Percentiles rank a stretch among this genome's conserved stretches.
Conservation (phyloP, 2,329 filamentous ascomycete genomes). For the Talaromyces pinophilus region DNA sequence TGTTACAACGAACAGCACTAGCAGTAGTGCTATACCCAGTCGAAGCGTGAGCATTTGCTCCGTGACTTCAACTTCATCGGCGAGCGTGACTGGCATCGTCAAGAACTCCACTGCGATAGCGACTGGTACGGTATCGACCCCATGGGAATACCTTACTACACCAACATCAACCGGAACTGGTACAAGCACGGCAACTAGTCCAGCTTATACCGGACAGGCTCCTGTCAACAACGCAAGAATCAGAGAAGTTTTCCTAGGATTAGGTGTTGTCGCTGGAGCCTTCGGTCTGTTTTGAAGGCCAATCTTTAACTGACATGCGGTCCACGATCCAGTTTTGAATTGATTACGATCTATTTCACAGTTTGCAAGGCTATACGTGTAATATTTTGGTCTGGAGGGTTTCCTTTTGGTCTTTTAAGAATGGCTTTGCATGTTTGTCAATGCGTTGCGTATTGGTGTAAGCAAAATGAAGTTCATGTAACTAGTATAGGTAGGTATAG, state of each 20-base stretch:
- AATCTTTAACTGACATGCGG: neutral
- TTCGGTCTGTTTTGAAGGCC: neutral
- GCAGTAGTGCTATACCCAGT: conserved; percentile 3
- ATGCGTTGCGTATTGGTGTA: neutral
- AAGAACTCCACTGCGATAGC: neutral
- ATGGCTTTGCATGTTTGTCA: neutral
- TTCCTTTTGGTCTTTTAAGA: neutral
- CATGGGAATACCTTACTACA: neutral
- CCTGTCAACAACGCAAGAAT: neutral
- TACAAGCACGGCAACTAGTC: neutral
- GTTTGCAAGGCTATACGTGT: neutral
- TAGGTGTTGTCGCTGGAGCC: neutral
- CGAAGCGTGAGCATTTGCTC: conserved; percentile 6
- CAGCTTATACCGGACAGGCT: neutral
- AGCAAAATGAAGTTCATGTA: neutral
- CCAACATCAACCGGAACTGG: neutral
- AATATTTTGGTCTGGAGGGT: neutral
- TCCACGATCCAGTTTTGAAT: neutral
- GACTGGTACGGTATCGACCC: neutral
- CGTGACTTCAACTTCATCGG: neutral
- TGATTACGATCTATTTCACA: neutral
- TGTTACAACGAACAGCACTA: neutral
- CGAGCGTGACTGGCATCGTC: conserved; percentile 1
- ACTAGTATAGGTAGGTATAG: neutral
- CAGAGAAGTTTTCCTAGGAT: conserved; percentile 1